Base-by-base conservation (phyloP, 441 rosid species). In the Macaranga tanarius region DNA sequence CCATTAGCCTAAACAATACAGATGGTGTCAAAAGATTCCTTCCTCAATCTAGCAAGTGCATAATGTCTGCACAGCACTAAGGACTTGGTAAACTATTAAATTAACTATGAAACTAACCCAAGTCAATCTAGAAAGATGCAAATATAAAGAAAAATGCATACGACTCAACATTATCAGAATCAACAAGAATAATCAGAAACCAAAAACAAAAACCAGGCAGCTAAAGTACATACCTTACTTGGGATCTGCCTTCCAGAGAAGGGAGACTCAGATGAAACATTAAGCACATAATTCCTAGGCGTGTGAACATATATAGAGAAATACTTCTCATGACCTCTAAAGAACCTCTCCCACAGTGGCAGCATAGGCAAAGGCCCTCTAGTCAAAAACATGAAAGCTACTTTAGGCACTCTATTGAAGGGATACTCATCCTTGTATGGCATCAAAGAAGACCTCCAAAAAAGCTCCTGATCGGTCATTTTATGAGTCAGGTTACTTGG, bases 321-420 rank as follows among this genome's bases (percentile, higher is more conserved):
- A 61, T 78, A 83, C 73, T 79, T 82, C 6, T 80, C 86, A 50
- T 92, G 93, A 15, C 93, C 95, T 38, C 68, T 84, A 1, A 96
- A 90, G 73, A 96, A 96, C 81, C 83, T 93, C 85, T 93, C 99
- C 98, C 98, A 96, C 22, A 96, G 56, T 15, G 97, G 97, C 81
- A 87, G 75, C 85, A 95, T 58, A 3, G 95, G 97, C 80, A 77
- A 79, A 4, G 96, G 95, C 10, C 99, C 97, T 79, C 95, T 84
- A 5, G 93, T 95, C 72, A 92, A 77, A 62, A 95, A 95, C 99
- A 96, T 85, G 76, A 96, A 96, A 3, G 99, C 97, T 64, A 96
- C 80, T 59, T 92, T 92, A 0, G 92, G 95, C 55, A 86, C 84
- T 55, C 97, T 79, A 10, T 76, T 56, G 75, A 80, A 93, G 5